Percentiles rank a stretch among this genome's conserved stretches.
Conservation (phyloP, 148 eudicot species). For the Camellia granthamiana region DNA sequence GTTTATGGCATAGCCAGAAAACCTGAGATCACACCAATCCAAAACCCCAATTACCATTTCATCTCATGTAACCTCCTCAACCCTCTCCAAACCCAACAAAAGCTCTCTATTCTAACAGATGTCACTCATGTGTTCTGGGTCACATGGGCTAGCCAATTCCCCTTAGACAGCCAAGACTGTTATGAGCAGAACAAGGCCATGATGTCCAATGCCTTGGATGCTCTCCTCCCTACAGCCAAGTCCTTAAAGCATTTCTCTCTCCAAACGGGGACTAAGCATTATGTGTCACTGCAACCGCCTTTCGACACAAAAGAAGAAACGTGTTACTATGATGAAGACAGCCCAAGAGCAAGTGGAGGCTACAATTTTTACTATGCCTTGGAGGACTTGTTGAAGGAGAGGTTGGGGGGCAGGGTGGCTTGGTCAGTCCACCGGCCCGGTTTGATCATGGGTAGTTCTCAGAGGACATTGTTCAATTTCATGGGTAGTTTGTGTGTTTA, state of each 20-base stretch:
- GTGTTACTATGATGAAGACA: constrained; percentile 45
- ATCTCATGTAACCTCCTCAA: constrained; percentile 71
- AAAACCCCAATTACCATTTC: constrained; percentile 44
- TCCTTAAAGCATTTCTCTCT: constrained; percentile 62
- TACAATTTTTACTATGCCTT: constrained; percentile 66
- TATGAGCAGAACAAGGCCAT: constrained; percentile 74
- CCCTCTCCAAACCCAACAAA: constrained; percentile 41
- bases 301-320: background rate
- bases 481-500: constrained; percentile 81
- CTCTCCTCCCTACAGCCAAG: constrained; percentile 46
- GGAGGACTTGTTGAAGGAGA: constrained; percentile 72
- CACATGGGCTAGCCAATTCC: constrained; percentile 82
- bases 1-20: constrained; percentile 81
- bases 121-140: constrained; percentile 82
- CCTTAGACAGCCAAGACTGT: constrained; percentile 60
- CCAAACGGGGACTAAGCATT: constrained; percentile 84
- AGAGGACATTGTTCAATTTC: constrained; percentile 55
- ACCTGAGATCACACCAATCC: constrained; percentile 22
- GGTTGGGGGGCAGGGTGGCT: constrained; percentile 32
- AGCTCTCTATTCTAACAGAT: constrained; percentile 53
- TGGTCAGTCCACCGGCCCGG: constrained; percentile 95
- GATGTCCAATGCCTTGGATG: constrained; percentile 66
- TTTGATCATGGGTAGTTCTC: constrained; percentile 65
- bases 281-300: constrained; percentile 43
- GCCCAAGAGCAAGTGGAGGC: constrained; percentile 53